These are phyloP conservation scores for Cyberlindnera petersonii DNA, from an alignment of 805 yeast genomes.

Conservation along the genomic window DNA sequence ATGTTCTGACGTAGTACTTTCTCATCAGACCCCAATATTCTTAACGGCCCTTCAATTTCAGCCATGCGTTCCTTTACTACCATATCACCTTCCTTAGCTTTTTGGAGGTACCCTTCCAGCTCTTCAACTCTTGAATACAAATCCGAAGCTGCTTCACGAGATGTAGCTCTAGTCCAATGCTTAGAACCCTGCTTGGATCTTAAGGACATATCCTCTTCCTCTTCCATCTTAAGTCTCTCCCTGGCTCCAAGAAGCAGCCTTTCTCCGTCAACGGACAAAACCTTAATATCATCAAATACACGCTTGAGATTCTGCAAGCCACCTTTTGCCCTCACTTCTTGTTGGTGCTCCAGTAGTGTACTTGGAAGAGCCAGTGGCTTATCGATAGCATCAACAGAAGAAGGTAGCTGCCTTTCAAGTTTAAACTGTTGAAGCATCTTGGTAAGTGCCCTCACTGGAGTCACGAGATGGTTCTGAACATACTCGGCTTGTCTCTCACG, in stretches of 20 bases:
- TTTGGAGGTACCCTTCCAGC: conserved; percentile 45
- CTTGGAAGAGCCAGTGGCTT: conserved; percentile 54
- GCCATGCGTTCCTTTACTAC: conserved; percentile 44
- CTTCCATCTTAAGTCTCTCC: conserved; percentile 46
- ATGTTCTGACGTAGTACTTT: conserved; percentile 26
- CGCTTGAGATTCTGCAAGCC: conserved; percentile 44
- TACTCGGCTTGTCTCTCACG: conserved; percentile 59
- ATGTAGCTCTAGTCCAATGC: conserved; percentile 49
- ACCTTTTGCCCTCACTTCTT: conserved; percentile 49
- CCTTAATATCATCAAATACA: conserved; percentile 43
- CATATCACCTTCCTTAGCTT: conserved; percentile 61
- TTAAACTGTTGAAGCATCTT: conserved; percentile 41
- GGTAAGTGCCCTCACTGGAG: conserved; percentile 48
- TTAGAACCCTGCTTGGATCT: conserved; percentile 47
- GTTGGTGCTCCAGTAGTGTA: conserved; percentile 51
- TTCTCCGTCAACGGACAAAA: conserved; percentile 38
- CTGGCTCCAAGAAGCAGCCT: conserved; percentile 43
- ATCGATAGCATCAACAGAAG: conserved; percentile 57
- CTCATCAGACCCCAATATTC: conserved; percentile 38
- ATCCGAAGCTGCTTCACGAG: conserved; percentile 41
- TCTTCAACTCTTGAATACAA: conserved; percentile 39
- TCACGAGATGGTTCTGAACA: conserved; percentile 39
- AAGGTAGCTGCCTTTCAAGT: conserved; percentile 51
- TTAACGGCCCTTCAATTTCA: conserved; percentile 45
- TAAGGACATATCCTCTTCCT: conserved; percentile 50